Evolutionary conservation across 2,329 filamentous ascomycete genomes (phyloP).

Genomic region (Verticillium zaregamsianum): DNA sequence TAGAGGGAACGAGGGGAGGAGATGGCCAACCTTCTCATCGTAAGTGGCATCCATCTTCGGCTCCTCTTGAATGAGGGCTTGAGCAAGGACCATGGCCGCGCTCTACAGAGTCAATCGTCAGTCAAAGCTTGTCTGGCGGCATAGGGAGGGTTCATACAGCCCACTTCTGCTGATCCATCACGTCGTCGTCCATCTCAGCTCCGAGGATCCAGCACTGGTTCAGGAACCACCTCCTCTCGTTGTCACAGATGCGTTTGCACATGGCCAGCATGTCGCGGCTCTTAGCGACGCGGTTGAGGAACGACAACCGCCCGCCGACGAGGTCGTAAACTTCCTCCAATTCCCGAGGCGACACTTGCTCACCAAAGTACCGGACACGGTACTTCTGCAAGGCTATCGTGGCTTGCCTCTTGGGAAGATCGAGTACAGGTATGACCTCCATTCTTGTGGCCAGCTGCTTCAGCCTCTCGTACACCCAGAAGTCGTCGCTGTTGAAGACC

Average conservation of each 20-base stretch:
- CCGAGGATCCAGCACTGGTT: conserved; percentile 74
- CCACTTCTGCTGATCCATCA: conserved; percentile 98
- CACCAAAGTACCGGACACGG: conserved; percentile 70
- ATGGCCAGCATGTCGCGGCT: conserved; percentile 73
- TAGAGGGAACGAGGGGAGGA: conserved; percentile 44
- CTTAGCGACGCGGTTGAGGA: conserved; percentile 86
- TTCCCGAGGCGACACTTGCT: conserved; percentile 48
- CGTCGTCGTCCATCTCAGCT: conserved; percentile 84
- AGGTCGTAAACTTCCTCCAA: conserved; percentile 79
- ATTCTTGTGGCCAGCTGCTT: conserved; percentile 92
- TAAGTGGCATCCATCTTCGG: conserved; percentile 39
- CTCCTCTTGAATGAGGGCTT: conserved; percentile 83
- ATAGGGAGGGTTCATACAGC: conserved; percentile 55
- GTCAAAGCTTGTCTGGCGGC: neutral
- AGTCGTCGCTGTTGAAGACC: conserved; percentile 95
- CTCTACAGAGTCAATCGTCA: conserved; percentile 44
- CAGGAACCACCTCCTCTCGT: conserved; percentile 72
- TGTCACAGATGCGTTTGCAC: conserved; percentile 68
- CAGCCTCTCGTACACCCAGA: conserved; percentile 95
- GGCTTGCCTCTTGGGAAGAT: conserved; percentile 75
- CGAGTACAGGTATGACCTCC: conserved; percentile 84
- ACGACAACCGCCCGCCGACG: conserved; percentile 84
- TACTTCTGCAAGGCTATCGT: conserved; percentile 74
- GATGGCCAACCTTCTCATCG: conserved; percentile 9
- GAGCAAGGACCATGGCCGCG: conserved; percentile 89